Evolutionary conservation across 768 basidiomycete species (phyloP).

Genomic region (Polyporus arcularius): DNA sequence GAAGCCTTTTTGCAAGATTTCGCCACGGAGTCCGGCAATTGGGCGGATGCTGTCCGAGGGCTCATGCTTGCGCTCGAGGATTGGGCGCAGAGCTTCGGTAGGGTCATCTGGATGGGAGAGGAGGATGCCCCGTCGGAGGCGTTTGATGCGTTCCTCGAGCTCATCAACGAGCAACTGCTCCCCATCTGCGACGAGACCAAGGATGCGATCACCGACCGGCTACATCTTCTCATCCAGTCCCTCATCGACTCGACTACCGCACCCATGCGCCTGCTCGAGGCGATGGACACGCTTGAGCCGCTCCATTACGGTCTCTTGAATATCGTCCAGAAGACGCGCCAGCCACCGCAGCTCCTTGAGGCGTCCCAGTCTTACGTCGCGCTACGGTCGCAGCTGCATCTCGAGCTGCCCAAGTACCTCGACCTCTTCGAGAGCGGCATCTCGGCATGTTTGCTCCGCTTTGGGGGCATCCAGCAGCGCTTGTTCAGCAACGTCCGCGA

Average conservation of each 20-base stretch:
- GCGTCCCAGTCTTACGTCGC: constrained; percentile 80
- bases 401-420: constrained; percentile 71
- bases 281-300: constrained; percentile 72
- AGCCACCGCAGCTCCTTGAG: constrained; percentile 64
- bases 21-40: constrained; percentile 62
- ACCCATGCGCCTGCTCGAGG: constrained; percentile 65
- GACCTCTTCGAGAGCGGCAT: constrained; percentile 61
- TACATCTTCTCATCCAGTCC: constrained; percentile 59
- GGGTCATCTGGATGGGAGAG: constrained; percentile 47
- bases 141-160: constrained; percentile 52
- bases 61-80: constrained; percentile 50
- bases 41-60: constrained; percentile 55
- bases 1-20: constrained; percentile 63
- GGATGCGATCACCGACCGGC: constrained; percentile 49
- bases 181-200: constrained; percentile 44
- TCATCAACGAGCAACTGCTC: constrained; percentile 18
- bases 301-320: constrained; percentile 71
- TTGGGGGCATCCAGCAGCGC: constrained; percentile 56
- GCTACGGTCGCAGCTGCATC: constrained; percentile 67
- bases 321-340: constrained; percentile 66
- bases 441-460: constrained; percentile 47
- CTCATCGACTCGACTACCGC: constrained; percentile 61
- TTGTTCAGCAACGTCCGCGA: constrained; percentile 64
- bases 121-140: constrained; percentile 48
- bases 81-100: constrained; percentile 69